Evolutionary conservation across 2,329 filamentous ascomycete genomes (phyloP).

Genomic region (Karstenula rhodostoma): DNA sequence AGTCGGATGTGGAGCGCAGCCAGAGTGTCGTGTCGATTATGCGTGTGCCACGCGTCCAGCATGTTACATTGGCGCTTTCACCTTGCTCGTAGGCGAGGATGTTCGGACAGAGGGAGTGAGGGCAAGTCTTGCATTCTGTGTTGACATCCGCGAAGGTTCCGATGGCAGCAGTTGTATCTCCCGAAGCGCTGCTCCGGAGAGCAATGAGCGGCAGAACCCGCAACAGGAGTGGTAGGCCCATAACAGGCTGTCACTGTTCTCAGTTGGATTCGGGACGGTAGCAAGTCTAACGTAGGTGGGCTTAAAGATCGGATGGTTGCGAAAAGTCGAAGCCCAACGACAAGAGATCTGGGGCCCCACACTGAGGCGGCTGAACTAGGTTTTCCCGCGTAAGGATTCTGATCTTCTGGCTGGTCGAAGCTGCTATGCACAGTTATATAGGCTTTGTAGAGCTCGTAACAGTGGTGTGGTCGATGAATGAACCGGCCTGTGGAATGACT

Average conservation of each 20-base stretch:
- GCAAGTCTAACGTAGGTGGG: not conserved
- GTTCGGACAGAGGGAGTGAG: constrained; percentile 39
- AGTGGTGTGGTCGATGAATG: not conserved
- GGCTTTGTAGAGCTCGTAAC: not conserved
- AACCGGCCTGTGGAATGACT: not conserved
- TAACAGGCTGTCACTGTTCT: constrained; percentile 5
- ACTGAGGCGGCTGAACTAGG: constrained; percentile 7
- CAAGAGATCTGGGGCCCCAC: constrained; percentile 2
- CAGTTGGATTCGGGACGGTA: not conserved
- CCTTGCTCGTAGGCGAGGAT: constrained; percentile 24
- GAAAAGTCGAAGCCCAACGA: not conserved
- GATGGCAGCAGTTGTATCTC: constrained; percentile 25
- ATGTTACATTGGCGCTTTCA: constrained; percentile 35
- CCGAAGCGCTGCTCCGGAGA: not conserved
- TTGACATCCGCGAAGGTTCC: constrained; percentile 30
- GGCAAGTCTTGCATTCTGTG: constrained; percentile 45
- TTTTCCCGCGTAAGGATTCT: constrained; percentile 1
- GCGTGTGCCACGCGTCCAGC: constrained; percentile 40
- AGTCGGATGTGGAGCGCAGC: constrained; percentile 37
- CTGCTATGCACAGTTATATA: constrained; percentile 8
- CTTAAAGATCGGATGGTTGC: not conserved
- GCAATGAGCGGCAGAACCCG: constrained; percentile 8
- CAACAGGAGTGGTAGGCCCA: constrained; percentile 11
- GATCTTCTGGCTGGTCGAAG: constrained; percentile 20
- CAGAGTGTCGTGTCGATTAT: constrained; percentile 38